phyloP scores from a whole-genome alignment of 352 stramenopile species.

The Phytopythium ostracodes region DNA sequence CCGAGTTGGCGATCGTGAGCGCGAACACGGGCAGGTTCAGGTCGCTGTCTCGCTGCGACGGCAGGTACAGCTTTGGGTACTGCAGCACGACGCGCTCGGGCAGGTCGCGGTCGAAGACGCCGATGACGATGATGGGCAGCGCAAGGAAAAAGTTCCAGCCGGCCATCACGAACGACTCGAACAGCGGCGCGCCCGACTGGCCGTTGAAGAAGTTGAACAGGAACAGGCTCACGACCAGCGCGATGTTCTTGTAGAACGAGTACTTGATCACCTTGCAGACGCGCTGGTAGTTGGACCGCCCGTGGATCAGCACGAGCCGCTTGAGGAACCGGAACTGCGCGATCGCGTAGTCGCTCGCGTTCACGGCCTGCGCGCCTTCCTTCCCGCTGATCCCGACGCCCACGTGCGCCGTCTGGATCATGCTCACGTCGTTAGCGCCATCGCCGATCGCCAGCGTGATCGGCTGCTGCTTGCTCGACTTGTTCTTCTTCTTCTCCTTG shows the following conservation, averaged over 20 bases:
- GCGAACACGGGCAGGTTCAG: slow-evolving; percentile 58
- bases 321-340: slow-evolving; percentile 95
- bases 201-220: slow-evolving; percentile 91
- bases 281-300: slow-evolving; percentile 96
- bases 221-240: slow-evolving; percentile 92
- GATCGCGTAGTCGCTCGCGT: slow-evolving; percentile 92
- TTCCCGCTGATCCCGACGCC: slow-evolving; percentile 97
- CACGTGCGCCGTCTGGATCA: slow-evolving; percentile 98
- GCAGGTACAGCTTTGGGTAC: slow-evolving; percentile 54
- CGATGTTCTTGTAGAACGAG: slow-evolving; percentile 99
- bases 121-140: slow-evolving; percentile 87
- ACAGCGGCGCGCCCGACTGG: slow-evolving; percentile 82
- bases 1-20: slow-evolving; percentile 44
- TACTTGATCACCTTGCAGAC: slow-evolving; percentile 93
- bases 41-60: slow-evolving; percentile 46
- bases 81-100: slow-evolving; percentile 34
- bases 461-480: slow-evolving; percentile 26
- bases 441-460: slow-evolving; percentile 96
- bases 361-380: slow-evolving; percentile 97
- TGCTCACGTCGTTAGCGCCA: slow-evolving; percentile 98
- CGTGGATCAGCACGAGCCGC: slow-evolving; percentile 93
- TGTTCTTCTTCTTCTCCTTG: slow-evolving; percentile 8
- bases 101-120: slow-evolving; percentile 71
- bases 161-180: slow-evolving; percentile 77
- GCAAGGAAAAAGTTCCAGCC: slow-evolving; percentile 87